Evolutionary conservation across 495 filamentous ascomycete species (phyloP).

Genomic region (Tetracladium setigerum): DNA sequence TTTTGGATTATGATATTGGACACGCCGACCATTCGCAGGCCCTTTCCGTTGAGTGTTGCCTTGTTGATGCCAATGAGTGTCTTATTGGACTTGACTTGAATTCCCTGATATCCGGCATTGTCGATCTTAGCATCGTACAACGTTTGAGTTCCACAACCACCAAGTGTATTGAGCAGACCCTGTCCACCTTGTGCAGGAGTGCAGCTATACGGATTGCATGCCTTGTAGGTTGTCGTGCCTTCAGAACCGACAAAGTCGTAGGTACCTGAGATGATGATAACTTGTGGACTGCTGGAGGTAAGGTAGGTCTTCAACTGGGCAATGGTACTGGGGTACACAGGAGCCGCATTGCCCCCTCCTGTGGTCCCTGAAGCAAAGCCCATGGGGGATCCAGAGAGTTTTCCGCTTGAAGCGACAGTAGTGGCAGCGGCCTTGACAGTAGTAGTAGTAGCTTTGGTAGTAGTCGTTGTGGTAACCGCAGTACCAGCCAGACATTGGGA

Average conservation of each 20-base stretch:
- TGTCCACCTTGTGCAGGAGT: constrained; percentile 43
- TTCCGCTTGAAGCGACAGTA: neutral
- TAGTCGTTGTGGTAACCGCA: too few relatives aligned
- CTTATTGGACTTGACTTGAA: constrained; percentile 28
- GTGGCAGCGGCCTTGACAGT: too few relatives aligned
- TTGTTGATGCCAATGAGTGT: constrained; percentile 24
- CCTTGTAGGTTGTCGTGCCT: constrained; percentile 32
- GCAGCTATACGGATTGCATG: constrained; percentile 40
- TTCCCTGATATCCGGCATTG: constrained; percentile 20
- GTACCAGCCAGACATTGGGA: constrained; percentile 17
- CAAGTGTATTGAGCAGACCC: constrained; percentile 36
- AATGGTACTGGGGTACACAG: constrained; percentile 36
- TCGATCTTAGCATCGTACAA: constrained; percentile 33
- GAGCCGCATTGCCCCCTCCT: constrained; percentile 39
- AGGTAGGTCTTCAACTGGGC: constrained; percentile 29
- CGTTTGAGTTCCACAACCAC: constrained; percentile 16
- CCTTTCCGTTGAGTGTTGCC: constrained; percentile 29
- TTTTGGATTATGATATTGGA: constrained; percentile 31
- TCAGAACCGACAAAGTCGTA: constrained; percentile 37
- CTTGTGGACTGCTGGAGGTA: constrained; percentile 32
- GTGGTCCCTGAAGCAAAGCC: constrained; percentile 41
- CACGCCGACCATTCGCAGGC: constrained; percentile 28
- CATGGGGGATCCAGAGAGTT: constrained; percentile 30
- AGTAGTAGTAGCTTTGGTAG: too few relatives aligned
- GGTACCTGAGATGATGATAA: constrained; percentile 39